phyloP scores from a whole-genome alignment of 2,329 filamentous ascomycete genomes.

The Fusarium sp. region DNA sequence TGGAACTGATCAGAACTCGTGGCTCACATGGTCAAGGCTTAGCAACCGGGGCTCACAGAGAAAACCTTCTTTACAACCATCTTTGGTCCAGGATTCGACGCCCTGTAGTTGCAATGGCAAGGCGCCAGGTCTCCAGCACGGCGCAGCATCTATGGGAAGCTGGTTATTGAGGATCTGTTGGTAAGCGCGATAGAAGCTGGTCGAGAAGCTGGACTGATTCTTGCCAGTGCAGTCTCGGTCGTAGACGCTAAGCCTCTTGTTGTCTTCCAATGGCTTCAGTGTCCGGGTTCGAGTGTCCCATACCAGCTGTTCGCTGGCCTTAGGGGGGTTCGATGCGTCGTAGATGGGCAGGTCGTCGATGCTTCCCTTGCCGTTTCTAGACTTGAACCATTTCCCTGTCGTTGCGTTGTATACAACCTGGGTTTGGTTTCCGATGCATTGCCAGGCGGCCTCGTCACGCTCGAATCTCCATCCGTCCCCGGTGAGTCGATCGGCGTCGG shows the following conservation, averaged over 20 bases:
- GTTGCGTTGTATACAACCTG: conserved; percentile 49
- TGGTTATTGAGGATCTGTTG: conserved; percentile 40
- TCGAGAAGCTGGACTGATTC: conserved; percentile 53
- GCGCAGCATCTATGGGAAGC: conserved; percentile 49
- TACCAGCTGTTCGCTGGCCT: conserved; percentile 41
- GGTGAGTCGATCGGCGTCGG: conserved; percentile 17
- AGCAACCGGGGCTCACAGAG: conserved; percentile 47
- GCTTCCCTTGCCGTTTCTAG: conserved; percentile 39
- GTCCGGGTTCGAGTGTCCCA: conserved; percentile 41
- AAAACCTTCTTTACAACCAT: conserved; percentile 54
- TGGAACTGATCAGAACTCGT: conserved; percentile 26
- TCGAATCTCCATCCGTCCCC: conserved; percentile 13
- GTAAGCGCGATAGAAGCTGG: conserved; percentile 50
- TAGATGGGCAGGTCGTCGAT: conserved; percentile 44
- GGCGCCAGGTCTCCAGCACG: conserved; percentile 52
- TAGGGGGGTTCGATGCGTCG: conserved; percentile 50
- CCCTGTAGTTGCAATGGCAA: conserved; percentile 53
- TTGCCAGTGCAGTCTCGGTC: conserved; percentile 53
- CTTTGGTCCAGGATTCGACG: conserved; percentile 47
- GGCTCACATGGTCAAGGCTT: too few species aligned
- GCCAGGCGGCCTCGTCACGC: conserved; percentile 47
- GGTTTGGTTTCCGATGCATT: conserved; percentile 56
- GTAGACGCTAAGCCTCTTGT: conserved; percentile 45
- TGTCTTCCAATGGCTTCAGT: conserved; percentile 42
- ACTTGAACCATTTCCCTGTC: conserved; percentile 54